Percentiles rank a stretch among this genome's conserved stretches.
Evolutionary conservation across 2,329 filamentous ascomycete genomes (phyloP).

Genomic region (Trichoderma arundinaceum): DNA sequence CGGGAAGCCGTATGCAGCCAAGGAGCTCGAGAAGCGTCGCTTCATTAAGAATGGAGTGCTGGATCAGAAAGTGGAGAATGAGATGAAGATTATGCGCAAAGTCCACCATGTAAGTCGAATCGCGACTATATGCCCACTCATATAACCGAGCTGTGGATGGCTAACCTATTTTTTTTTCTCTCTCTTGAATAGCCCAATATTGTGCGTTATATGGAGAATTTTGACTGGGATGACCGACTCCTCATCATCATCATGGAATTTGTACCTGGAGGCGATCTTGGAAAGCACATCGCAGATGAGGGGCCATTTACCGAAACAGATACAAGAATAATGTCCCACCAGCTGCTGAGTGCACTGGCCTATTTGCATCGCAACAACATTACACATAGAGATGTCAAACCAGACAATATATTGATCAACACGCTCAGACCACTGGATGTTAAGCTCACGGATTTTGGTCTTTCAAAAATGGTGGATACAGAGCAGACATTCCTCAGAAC

Average conservation of each 20-base stretch:
- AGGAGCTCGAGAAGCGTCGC: constrained; percentile 89
- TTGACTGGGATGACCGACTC: constrained; percentile 79
- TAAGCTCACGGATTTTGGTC: constrained; percentile 94
- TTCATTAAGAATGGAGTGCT: constrained; percentile 92
- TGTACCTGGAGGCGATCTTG: constrained; percentile 81
- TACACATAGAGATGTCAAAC: constrained; percentile 98
- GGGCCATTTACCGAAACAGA: constrained; percentile 69
- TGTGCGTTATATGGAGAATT: constrained; percentile 87
- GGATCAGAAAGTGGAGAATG: constrained; percentile 92
- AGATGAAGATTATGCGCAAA: constrained; percentile 93
- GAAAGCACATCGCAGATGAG: constrained; percentile 68
- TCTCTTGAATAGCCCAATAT: constrained; percentile 73
- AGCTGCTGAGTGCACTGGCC: constrained; percentile 79
- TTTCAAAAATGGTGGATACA: constrained; percentile 92
- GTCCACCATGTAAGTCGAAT: constrained; percentile 73
- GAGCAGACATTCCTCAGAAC: constrained; percentile 93
- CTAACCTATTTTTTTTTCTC: neutral
- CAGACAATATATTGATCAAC: constrained; percentile 91
- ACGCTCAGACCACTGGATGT: constrained; percentile 75
- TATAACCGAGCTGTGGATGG: neutral
- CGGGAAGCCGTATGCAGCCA: constrained; percentile 84
- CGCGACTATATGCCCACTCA: neutral
- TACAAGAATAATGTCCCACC: constrained; percentile 73
- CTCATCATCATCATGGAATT: constrained; percentile 99
- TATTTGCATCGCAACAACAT: constrained; percentile 90